Conservation (phyloP, 169 alveolate genomes). For the Eimeria praecox region DNA sequence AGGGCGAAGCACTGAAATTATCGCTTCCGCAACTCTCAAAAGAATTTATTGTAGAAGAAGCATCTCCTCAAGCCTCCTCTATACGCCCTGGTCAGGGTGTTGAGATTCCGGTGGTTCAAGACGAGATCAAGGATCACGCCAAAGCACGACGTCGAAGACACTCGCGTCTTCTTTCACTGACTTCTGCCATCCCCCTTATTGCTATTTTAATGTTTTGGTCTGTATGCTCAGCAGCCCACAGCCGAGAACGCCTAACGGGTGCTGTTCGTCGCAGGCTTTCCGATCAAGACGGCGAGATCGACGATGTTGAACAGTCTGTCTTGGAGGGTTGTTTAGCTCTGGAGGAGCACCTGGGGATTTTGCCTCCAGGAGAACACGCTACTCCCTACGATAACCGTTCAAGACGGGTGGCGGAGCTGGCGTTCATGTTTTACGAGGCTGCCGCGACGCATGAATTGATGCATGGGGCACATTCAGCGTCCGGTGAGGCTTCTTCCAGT, state of each 20-base stretch:
- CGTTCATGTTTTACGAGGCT: neutral
- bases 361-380: neutral
- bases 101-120: neutral
- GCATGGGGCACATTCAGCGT: neutral
- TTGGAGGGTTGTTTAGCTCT: neutral
- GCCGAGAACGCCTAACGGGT: neutral
- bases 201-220: neutral
- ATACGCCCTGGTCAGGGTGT: neutral
- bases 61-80: neutral
- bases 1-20: neutral
- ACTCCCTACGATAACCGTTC: neutral
- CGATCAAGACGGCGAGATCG: neutral
- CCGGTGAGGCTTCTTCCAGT: neutral
- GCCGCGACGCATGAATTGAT: neutral
- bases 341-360: conserved; percentile 5
- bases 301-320: neutral
- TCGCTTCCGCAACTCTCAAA: neutral
- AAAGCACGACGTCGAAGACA: neutral
- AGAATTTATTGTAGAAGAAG: neutral
- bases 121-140: neutral
- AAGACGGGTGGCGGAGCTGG: neutral
- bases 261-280: neutral
- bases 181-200: neutral
- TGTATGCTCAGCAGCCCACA: neutral
- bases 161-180: neutral